Evolutionary conservation across 768 basidiomycete species (phyloP).

Genomic region (Fibroporia radiculosa): DNA sequence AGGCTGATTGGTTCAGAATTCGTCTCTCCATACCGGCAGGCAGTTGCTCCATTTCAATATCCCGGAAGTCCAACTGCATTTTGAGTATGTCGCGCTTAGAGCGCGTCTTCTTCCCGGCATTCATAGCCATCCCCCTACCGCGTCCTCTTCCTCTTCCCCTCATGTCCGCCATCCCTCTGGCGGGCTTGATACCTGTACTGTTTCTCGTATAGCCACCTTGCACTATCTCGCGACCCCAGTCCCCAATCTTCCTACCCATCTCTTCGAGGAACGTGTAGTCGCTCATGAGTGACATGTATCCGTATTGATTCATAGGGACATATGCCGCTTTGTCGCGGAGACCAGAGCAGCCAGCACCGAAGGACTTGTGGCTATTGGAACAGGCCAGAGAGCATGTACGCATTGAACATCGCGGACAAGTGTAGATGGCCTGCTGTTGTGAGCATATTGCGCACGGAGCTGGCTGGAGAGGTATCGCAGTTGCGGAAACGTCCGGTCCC

Average conservation of each 20-base stretch:
- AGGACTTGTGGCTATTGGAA: slow-evolving; percentile 58
- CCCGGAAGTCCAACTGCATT: slow-evolving; percentile 56
- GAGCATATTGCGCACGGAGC: slow-evolving; percentile 45
- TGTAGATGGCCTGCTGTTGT: slow-evolving; percentile 49
- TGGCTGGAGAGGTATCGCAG: no score
- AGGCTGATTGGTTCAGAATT: slow-evolving; percentile 72
- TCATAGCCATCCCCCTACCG: slow-evolving; percentile 23
- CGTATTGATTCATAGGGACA: slow-evolving; percentile 77
- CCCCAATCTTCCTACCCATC: slow-evolving; percentile 62
- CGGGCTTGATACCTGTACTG: not conserved
- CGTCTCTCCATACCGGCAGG: slow-evolving; percentile 78
- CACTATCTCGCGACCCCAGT: slow-evolving; percentile 67
- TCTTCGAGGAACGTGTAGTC: slow-evolving; percentile 88
- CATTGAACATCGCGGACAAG: slow-evolving; percentile 68
- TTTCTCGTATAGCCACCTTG: slow-evolving; percentile 43
- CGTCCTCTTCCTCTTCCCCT: slow-evolving; percentile 23
- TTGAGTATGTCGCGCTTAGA: slow-evolving; percentile 64
- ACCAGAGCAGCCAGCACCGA: slow-evolving; percentile 52
- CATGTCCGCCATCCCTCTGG: slow-evolving; percentile 12
- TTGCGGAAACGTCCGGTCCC: no score
- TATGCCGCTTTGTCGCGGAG: slow-evolving; percentile 65
- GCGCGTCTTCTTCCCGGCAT: slow-evolving; percentile 23
- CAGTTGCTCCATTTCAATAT: slow-evolving; percentile 70
- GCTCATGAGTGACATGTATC: slow-evolving; percentile 82
- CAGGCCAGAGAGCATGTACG: slow-evolving; percentile 70